Conservation (phyloP, 148 eudicot genomes). For the Mesembryanthemum crystallinum region DNA sequence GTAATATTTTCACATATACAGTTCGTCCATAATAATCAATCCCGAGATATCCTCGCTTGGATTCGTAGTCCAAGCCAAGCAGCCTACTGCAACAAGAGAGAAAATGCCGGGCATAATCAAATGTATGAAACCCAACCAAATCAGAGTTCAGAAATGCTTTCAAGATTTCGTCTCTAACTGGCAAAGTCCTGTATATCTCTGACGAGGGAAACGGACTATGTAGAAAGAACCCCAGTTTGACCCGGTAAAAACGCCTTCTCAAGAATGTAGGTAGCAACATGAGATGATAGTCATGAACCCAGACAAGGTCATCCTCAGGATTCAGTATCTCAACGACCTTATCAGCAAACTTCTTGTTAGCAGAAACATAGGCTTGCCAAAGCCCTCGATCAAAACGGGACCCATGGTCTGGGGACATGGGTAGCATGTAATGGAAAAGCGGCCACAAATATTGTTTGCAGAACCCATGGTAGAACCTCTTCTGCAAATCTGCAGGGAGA, state of each 20-base stretch:
- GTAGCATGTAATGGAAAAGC: slow-evolving; percentile 78
- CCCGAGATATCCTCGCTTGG: slow-evolving; percentile 64
- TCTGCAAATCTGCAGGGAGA: slow-evolving; percentile 53
- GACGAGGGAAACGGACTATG: slow-evolving; percentile 79
- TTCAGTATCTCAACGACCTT: slow-evolving; percentile 50
- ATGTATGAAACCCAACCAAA: slow-evolving; percentile 69
- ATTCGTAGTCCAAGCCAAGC: slow-evolving; percentile 61
- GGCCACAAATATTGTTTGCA: slow-evolving; percentile 84
- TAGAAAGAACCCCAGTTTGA: slow-evolving; percentile 63
- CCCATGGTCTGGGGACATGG: slow-evolving; percentile 59
- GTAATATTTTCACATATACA: slow-evolving; percentile 60
- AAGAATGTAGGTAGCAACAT: slow-evolving; percentile 66
- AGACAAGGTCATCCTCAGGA: slow-evolving; percentile 64
- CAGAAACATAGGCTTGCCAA: slow-evolving; percentile 76
- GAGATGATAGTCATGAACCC: slow-evolving; percentile 83
- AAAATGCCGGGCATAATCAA: slow-evolving; percentile 77
- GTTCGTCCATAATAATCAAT: slow-evolving; percentile 66
- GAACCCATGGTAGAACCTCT: slow-evolving; percentile 62
- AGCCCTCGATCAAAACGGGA: slow-evolving; percentile 52
- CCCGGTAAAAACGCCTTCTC: slow-evolving; percentile 50
- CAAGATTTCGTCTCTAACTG: slow-evolving; percentile 61
- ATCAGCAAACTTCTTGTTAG: slow-evolving; percentile 69
- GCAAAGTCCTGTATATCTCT: slow-evolving; percentile 71
- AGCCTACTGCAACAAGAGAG: slow-evolving; percentile 66
- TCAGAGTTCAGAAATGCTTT: slow-evolving; percentile 63